Evolutionary conservation across 352 stramenopile genomes (phyloP), one percentile per base, ranked within the genome.

Genomic region (Globisporangium apiculatum): DNA sequence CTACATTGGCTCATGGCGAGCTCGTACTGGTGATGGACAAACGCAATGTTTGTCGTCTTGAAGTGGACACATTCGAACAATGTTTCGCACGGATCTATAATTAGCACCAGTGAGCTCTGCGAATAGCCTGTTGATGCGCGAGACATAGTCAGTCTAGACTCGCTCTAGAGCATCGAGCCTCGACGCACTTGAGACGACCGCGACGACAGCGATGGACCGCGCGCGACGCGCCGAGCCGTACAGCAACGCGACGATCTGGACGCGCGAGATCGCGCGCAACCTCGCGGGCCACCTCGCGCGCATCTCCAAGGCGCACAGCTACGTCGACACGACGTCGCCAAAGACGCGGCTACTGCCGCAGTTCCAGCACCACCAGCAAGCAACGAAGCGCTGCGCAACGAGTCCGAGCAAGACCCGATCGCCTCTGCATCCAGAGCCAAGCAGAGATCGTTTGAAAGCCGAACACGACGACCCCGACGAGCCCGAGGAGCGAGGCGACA

Each of bases 181-280:
- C 24, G 24, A 31, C 24, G 24, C 24, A 31, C 24, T 31, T 38
- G 12, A 18, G 37, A 38, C 31, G 15, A 11, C n/a, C 9, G 18
- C 37, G 4, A n/a, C 17, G 14, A 11, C 17, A 7, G 15, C 17
- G 50, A 92, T 92, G 80, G 83, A 92, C 48, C 68, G 83, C 38
- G 80, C 64, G 41, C 75, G 83, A 7, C 79, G 81, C 24, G 80
- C 83, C 8, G 80, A 92, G 64, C 80, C 80, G 31, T 90, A 89
- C 56, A 88, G 76, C 62, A 92, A 77, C 56, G 83, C 81, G 36
- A 85, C 80, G 15, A 76, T 87, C 48, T 92, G 80, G 83, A 88
- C 76, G 18, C 68, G 83, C 4, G 83, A 89, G 64, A 72, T 92
- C 12, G 75, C 80, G 10, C 75, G 68, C 18, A 89, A 92, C 45